Conservation (phyloP, 208 protist genomes). For the Crithidia acanthocephali region DNA sequence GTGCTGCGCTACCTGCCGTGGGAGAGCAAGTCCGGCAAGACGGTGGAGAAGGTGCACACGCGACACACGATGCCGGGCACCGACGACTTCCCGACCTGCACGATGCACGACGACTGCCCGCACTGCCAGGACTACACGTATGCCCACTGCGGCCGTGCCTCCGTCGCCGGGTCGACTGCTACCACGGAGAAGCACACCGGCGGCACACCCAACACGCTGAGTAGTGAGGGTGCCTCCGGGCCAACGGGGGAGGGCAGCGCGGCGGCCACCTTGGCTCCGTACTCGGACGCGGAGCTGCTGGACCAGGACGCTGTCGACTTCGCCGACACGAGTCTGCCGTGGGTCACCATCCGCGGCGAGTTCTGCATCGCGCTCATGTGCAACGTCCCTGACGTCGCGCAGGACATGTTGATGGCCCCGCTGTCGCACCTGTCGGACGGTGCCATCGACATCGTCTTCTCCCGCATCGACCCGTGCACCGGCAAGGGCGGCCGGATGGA, state of each 20-base stretch:
- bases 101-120: constrained; percentile 56
- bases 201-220: constrained; percentile 3
- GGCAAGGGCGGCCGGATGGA: constrained; percentile 51
- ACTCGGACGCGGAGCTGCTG: constrained; percentile 45
- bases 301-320: constrained; percentile 69
- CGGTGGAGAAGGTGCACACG: constrained; percentile 63
- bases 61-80: constrained; percentile 44
- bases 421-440: constrained; percentile 78
- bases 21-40: constrained; percentile 39
- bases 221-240: not conserved
- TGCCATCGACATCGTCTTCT: constrained; percentile 81
- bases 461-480: constrained; percentile 38
- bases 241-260: constrained; percentile 4
- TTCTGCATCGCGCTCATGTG: constrained; percentile 71
- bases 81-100: constrained; percentile 63
- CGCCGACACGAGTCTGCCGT: constrained; percentile 58
- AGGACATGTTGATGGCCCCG: constrained; percentile 84
- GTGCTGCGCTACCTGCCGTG: constrained; percentile 84
- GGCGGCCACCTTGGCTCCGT: constrained; percentile 21
- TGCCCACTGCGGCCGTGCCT: constrained; percentile 11
- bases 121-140: constrained; percentile 60
- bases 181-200: constrained; percentile 19
- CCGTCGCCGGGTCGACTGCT: constrained; percentile 13
- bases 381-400: constrained; percentile 69
- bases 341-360: constrained; percentile 79